phyloP scores from a whole-genome alignment of 2,329 filamentous ascomycete genomes.

The Apiospora kogelbergensis region DNA sequence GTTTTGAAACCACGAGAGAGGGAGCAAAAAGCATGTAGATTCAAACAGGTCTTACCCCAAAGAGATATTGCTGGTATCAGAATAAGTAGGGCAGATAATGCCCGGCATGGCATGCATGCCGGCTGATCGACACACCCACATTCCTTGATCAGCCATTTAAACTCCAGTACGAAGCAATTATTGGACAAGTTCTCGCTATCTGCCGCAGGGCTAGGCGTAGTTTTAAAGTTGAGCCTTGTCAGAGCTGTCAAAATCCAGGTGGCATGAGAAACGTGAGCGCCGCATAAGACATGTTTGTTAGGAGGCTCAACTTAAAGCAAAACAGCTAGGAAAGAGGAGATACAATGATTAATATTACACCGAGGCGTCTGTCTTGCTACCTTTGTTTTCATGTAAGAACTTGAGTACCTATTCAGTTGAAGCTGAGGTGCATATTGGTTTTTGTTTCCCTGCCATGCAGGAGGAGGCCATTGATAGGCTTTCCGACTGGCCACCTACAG shows the following conservation, averaged over 20 bases:
- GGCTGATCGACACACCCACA: neutral
- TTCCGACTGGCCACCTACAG: neutral
- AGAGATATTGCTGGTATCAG: neutral
- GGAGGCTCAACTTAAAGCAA: neutral
- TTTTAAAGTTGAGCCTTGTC: neutral
- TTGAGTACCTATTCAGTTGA: neutral
- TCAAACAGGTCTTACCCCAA: neutral
- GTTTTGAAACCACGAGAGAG: neutral
- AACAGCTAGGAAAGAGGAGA: neutral
- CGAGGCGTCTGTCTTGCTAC: neutral
- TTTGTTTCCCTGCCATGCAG: neutral
- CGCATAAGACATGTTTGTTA: neutral
- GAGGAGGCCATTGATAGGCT: neutral
- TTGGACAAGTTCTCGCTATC: neutral
- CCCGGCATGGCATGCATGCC: neutral
- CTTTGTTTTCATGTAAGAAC: neutral
- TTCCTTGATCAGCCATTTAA: conserved; percentile 1
- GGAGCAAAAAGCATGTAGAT: neutral
- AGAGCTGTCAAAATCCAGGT: neutral
- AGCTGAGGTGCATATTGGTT: conserved; percentile 20
- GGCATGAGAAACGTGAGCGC: neutral
- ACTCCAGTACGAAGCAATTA: neutral
- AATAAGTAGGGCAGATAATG: neutral
- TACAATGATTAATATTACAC: neutral
- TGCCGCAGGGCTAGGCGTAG: neutral